These are phyloP conservation scores for Diaporthe velutina DNA, from an alignment of 2,329 filamentous ascomycete species.

Conservation along the genomic window DNA sequence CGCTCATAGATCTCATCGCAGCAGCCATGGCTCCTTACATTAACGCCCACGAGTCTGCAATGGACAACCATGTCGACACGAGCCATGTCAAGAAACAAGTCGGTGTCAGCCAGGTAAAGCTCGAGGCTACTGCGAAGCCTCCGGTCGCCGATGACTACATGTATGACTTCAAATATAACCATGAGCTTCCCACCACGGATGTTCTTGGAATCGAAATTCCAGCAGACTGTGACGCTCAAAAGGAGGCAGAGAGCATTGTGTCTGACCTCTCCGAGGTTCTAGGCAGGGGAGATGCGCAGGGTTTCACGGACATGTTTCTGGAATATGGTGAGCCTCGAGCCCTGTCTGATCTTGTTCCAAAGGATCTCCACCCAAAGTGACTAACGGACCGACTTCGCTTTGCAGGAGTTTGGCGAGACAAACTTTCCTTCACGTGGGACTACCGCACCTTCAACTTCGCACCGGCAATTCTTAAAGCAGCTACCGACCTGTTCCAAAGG, in stretches of 20 bases:
- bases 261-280: background rate
- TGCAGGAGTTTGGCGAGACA: constrained; percentile 52
- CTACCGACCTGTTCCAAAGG: constrained; percentile 48
- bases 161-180: constrained; percentile 57
- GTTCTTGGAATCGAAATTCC: background rate
- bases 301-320: constrained; percentile 9
- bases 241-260: background rate
- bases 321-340: background rate
- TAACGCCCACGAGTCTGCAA: constrained; percentile 9
- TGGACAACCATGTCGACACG: background rate
- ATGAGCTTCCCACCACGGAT: constrained; percentile 36
- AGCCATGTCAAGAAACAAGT: background rate
- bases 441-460: constrained; percentile 52
- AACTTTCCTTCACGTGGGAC: constrained; percentile 52
- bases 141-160: constrained; percentile 55
- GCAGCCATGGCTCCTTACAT: constrained; percentile 20
- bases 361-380: background rate
- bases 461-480: constrained; percentile 48
- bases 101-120: background rate
- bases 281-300: constrained; percentile 2
- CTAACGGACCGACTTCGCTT: constrained; percentile 26
- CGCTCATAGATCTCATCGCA: background rate
- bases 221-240: background rate
- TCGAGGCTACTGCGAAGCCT: constrained; percentile 11
- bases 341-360: background rate